Percentiles rank a stretch among this genome's conserved stretches.
phyloP scores from a whole-genome alignment of 257 asterid genomes.

The Avicennia marina region DNA sequence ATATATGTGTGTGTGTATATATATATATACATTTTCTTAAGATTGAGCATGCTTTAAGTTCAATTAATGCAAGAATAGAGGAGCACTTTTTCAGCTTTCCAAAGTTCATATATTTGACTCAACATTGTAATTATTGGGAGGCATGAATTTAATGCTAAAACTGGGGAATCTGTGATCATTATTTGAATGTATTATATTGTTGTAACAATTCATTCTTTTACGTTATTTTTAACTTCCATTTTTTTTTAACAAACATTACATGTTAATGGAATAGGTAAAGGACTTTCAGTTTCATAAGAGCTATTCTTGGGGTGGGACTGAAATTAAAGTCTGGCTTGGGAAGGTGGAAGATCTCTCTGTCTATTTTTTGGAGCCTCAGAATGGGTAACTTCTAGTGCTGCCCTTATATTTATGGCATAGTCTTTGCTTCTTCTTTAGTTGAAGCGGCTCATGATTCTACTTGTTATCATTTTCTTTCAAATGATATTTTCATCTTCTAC shows the following conservation, averaged over 20 bases:
- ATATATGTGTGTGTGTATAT: too few relatives aligned
- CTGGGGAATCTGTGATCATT: slow-evolving; percentile 1
- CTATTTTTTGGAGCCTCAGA: slow-evolving; percentile 96
- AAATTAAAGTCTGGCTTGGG: slow-evolving; percentile 90
- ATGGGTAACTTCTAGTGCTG: slow-evolving; percentile 56
- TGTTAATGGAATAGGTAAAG: slow-evolving; percentile 64
- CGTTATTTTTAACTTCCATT: slow-evolving; percentile 4
- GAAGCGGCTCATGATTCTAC: not conserved
- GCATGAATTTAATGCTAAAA: slow-evolving; percentile 1
- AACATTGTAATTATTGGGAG: slow-evolving; percentile 1
- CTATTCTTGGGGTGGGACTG: slow-evolving; percentile 87
- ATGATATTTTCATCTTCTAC: too few relatives aligned
- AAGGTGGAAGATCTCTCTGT: slow-evolving; percentile 94
- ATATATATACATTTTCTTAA: too few relatives aligned
- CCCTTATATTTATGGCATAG: slow-evolving; percentile 9
- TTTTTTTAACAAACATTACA: not conserved
- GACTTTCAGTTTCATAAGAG: slow-evolving; percentile 70
- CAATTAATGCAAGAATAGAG: not conserved
- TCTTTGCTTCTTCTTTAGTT: not conserved
- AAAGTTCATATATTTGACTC: not conserved
- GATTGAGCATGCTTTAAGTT: slow-evolving; percentile 11
- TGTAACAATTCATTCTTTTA: slow-evolving; percentile 7
- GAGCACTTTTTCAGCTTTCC: slow-evolving; percentile 1
- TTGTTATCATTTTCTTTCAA: too few relatives aligned
- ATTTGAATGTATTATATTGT: not conserved